Evolutionary conservation across 768 basidiomycete genomes (phyloP).

Genomic region (Russula emetica): DNA sequence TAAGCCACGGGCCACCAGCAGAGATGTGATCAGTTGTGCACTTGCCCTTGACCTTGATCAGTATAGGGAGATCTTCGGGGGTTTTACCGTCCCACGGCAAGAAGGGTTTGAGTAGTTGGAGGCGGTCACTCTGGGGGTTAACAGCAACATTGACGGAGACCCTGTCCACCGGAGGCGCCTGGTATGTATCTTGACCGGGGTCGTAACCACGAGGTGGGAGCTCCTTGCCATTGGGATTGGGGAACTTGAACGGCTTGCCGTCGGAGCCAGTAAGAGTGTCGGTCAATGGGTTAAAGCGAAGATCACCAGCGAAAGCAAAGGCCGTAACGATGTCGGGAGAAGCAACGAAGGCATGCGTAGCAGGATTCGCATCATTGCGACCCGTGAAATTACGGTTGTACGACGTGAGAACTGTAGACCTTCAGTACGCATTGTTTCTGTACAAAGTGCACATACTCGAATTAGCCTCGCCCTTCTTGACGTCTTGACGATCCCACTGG

Average conservation of each 20-base stretch:
- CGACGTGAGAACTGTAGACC: slow-evolving; percentile 79
- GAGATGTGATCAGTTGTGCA: slow-evolving; percentile 98
- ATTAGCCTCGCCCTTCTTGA: slow-evolving; percentile 95
- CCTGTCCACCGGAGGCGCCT: slow-evolving; percentile 85
- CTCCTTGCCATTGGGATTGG: slow-evolving; percentile 84
- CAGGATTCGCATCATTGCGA: slow-evolving; percentile 98
- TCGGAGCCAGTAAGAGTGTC: slow-evolving; percentile 84
- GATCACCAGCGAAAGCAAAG: slow-evolving; percentile 88
- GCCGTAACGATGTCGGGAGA: slow-evolving; percentile 96
- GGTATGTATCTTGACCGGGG: slow-evolving; percentile 96
- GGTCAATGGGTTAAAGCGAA: slow-evolving; percentile 95
- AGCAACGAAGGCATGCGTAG: slow-evolving; percentile 94
- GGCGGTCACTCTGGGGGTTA: slow-evolving; percentile 78
- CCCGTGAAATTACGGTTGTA: slow-evolving; percentile 99
- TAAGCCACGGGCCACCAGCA: slow-evolving; percentile 98
- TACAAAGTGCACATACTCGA: slow-evolving; percentile 59
- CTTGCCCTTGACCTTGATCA: slow-evolving; percentile 99
- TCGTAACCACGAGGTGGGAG: slow-evolving; percentile 96
- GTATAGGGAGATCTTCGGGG: slow-evolving; percentile 78
- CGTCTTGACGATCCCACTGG: slow-evolving; percentile 97
- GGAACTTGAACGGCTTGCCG: slow-evolving; percentile 97
- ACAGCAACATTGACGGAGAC: slow-evolving; percentile 82
- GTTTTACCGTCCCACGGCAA: slow-evolving; percentile 90
- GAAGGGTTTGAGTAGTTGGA: slow-evolving; percentile 89
- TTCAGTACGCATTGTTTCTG: neutral